phyloP scores from a whole-genome alignment of 306 rosid genomes.

The Acacia melanoxylon region DNA sequence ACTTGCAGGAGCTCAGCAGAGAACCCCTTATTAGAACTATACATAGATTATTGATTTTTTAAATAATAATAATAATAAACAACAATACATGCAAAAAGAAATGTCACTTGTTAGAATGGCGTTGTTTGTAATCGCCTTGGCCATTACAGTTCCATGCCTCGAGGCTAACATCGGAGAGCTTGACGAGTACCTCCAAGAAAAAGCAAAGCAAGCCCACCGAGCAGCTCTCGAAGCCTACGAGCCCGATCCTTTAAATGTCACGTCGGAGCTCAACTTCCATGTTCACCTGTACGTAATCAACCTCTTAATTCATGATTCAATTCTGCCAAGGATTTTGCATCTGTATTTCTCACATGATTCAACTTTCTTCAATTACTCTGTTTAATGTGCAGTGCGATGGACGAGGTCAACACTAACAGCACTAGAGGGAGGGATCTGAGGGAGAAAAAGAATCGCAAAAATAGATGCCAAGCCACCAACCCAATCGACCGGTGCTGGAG shows the following conservation, averaged over 20 bases:
- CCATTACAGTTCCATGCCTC: conserved; percentile 46
- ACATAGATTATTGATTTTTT: too few species aligned
- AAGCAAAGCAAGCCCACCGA: conserved; percentile 37
- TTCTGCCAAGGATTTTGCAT: too few species aligned
- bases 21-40: too few species aligned
- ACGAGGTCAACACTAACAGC: not conserved
- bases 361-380: too few species aligned
- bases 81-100: too few species aligned
- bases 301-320: too few species aligned
- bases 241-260: conserved; percentile 47
- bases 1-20: too few species aligned
- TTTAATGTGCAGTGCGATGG: conserved; percentile 26
- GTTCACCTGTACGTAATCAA: conserved; percentile 36
- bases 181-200: conserved; percentile 38
- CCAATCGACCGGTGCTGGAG: conserved; percentile 82
- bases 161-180: conserved; percentile 39
- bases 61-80: too few species aligned
- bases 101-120: too few species aligned
- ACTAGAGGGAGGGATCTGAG: conserved; percentile 47
- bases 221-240: conserved; percentile 45
- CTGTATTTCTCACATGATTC: not conserved
- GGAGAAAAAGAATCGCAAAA: not conserved
- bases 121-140: conserved; percentile 5
- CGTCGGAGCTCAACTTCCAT: conserved; percentile 34
- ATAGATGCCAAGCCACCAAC: conserved; percentile 52